Conservation (phyloP, 83 land plant species). For the Picea mariana region DNA sequence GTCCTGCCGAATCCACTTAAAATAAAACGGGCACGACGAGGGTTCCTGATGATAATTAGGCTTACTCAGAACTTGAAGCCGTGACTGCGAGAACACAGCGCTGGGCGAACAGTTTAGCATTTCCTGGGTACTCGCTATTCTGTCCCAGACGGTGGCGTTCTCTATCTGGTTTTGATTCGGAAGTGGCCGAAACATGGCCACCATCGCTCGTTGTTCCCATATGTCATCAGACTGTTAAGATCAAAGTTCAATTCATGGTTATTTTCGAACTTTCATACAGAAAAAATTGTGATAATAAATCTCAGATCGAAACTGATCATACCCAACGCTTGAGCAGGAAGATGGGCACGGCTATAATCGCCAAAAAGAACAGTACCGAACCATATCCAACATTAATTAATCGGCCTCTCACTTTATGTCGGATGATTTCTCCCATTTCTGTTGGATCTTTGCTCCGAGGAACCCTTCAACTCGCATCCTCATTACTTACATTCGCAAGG, state of each 20-base stretch:
- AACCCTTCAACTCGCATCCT: too few species aligned
- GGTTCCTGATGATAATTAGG: not conserved
- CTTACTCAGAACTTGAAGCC: not conserved
- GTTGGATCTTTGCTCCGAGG: too few species aligned
- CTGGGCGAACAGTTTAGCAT: not conserved
- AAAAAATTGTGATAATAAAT: not conserved
- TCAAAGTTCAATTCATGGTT: not conserved
- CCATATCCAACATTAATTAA: too few species aligned
- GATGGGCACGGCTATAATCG: not conserved
- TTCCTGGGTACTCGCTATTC: not conserved
- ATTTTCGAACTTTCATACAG: not conserved
- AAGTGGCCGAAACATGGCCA: not conserved
- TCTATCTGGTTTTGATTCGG: not conserved
- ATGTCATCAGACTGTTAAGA: not conserved
- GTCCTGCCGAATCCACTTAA: constrained; percentile 35
- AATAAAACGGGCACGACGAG: constrained; percentile 31
- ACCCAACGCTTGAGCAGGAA: not conserved
- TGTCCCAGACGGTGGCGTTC: not conserved
- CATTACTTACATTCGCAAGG: too few species aligned
- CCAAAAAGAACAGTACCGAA: not conserved
- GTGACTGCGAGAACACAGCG: not conserved
- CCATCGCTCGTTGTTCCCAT: not conserved
- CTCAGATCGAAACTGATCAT: not conserved
- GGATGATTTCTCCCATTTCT: too few species aligned
- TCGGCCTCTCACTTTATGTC: too few species aligned